Conservation (phyloP, 495 filamentous ascomycete genomes). For the Thermothielavioides terrestris region DNA sequence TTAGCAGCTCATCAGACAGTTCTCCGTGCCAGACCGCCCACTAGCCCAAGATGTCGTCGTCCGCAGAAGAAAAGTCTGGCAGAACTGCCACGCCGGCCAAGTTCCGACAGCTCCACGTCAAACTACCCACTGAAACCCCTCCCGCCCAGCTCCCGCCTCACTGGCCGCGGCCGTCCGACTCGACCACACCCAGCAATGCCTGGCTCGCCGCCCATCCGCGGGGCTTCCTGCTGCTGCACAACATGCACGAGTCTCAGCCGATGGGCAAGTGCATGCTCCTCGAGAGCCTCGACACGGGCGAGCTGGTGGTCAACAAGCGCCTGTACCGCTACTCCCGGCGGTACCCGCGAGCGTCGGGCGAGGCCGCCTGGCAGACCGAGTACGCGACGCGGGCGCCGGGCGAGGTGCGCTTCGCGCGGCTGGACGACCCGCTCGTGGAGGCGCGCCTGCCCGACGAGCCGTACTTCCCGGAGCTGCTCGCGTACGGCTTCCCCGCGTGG, state of each 20-base stretch:
- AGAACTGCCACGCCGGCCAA: neutral
- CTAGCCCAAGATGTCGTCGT: too few relatives aligned
- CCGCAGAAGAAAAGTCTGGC: too few relatives aligned
- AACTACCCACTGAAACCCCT: neutral
- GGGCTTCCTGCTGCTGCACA: slow-evolving; percentile 7
- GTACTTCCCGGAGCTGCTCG: slow-evolving; percentile 6
- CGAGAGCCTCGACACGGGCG: neutral
- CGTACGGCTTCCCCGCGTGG: neutral
- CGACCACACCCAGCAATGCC: neutral
- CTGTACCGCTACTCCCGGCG: too few relatives aligned
- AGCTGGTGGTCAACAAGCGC: slow-evolving; percentile 7
- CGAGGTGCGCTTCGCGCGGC: slow-evolving; percentile 6
- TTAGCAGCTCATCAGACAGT: too few relatives aligned
- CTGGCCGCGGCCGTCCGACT: too few relatives aligned
- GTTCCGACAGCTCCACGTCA: slow-evolving; percentile 1
- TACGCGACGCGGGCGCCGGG: neutral
- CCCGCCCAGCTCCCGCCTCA: too few relatives aligned
- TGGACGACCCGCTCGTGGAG: neutral
- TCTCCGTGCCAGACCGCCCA: too few relatives aligned
- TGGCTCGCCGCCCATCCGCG: neutral
- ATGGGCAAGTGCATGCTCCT: slow-evolving; percentile 4
- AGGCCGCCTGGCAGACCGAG: too few relatives aligned
- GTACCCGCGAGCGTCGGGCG: too few relatives aligned
- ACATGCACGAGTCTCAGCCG: neutral
- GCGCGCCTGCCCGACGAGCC: neutral